Evolutionary conservation across 805 yeast species (phyloP), one percentile per base, ranked within the genome.

Genomic region (Monosporozyma aerobia): DNA sequence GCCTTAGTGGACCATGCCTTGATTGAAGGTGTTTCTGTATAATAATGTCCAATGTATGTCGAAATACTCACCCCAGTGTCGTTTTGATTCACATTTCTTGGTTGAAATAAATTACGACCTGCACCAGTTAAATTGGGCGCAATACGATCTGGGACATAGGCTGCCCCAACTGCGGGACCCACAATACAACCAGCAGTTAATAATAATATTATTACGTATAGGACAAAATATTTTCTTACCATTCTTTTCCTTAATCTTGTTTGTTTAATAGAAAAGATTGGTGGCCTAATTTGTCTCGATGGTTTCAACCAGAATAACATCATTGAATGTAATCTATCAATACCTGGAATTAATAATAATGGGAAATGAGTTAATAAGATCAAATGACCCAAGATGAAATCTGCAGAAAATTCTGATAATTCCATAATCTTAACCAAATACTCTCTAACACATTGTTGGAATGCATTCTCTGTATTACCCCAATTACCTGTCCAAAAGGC

Each of bases 401-500:
- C 99, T 68, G 96, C 96, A 30, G 97, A 92, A 70, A 95, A 94
- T 74, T 90, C 92, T 51, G 96, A 88, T 77, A 87, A 73, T 75
- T 94, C 99, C 62, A 92, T 87, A 58, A 85, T 78, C 80, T 94
- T 94, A 60, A 97, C 97, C 64, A 82, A 78, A 67, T 87, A 88
- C 76, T 94, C 99, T 78, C 99, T 88, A 13, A 13, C 5, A 35
- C 39, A 35, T 35, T 35, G 39, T 35, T 35, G 39, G 39, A 35
- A 35, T 35, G 39, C 39, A 35, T 35, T 35, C 4, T 35, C 94
- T 55, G 87, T 77, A 54, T 95, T 94, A 71, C 90, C 90, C 99
- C 99, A 94, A 73, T 90, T 90, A 78, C 99, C 99, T 54, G 96
- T 87, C 99, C 99, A 94, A 95, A 95, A 94, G 29, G 99, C 98